A percentile compares a stretch with the other conserved stretches of the same genome.
phyloP scores from a whole-genome alignment of 2,329 filamentous ascomycete species.

The Cytospora paraplurivora region DNA sequence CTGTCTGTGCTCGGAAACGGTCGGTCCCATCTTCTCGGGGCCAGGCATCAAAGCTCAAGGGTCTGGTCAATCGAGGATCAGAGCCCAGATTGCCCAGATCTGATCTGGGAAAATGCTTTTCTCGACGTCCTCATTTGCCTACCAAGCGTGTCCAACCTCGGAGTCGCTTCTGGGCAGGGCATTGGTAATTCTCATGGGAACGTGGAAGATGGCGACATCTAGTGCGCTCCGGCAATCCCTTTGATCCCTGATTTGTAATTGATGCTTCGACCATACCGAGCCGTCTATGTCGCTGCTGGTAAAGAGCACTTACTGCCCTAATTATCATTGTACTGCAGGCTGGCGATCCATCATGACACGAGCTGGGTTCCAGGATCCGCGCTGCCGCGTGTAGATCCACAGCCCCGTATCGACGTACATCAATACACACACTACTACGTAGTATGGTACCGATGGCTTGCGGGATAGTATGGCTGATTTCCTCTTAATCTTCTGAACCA shows the following conservation, averaged over 20 bases:
- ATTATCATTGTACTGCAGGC: background rate
- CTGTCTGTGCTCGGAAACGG: constrained; percentile 14
- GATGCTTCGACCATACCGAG: background rate
- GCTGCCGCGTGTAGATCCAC: constrained; percentile 19
- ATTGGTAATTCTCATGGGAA: background rate
- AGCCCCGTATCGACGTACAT: constrained; percentile 15
- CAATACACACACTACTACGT: background rate
- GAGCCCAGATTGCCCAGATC: background rate
- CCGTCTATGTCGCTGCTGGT: background rate
- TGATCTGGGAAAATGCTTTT: background rate
- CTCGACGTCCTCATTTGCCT: background rate
- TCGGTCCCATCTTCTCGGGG: constrained; percentile 1
- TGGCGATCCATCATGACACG: constrained; percentile 23
- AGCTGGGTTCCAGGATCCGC: constrained; percentile 22
- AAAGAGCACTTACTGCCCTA: background rate
- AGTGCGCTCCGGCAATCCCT: background rate
- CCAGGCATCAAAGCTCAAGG: constrained; percentile 2
- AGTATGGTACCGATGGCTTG: background rate
- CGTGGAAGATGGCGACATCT: background rate
- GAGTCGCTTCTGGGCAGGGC: background rate
- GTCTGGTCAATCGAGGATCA: background rate
- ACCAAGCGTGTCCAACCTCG: background rate
- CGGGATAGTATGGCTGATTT: background rate
- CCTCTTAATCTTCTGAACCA: background rate
- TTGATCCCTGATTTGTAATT: constrained; percentile 6